Conservation (phyloP, 2,329 filamentous ascomycete genomes). For the Epichloe scottii region DNA sequence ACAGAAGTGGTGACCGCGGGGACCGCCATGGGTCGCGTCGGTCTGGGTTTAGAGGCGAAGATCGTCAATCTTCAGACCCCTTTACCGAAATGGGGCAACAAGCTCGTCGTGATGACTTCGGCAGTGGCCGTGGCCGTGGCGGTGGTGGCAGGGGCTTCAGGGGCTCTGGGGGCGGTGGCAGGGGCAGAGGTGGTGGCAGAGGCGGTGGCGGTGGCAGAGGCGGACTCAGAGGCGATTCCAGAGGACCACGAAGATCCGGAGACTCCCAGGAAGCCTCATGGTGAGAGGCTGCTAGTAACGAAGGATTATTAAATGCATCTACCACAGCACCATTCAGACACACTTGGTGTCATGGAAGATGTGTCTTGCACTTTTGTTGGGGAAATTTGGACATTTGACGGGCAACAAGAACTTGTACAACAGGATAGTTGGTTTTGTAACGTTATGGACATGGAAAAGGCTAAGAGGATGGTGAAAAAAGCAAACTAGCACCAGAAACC, state of each 20-base stretch:
- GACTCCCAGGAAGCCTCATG: neutral
- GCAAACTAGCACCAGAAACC: neutral
- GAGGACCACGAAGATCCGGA: neutral
- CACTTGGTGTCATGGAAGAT: neutral
- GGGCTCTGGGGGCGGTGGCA: neutral
- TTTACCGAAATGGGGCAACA: constrained; percentile 16
- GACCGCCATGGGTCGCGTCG: constrained; percentile 6
- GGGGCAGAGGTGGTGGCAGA: constrained; percentile 5
- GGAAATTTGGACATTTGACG: neutral
- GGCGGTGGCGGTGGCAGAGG: constrained; percentile 1
- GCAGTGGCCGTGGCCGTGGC: constrained; percentile 11
- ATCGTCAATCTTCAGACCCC: constrained; percentile 12
- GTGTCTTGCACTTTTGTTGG: constrained; percentile 1
- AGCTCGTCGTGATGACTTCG: constrained; percentile 15
- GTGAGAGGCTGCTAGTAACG: neutral
- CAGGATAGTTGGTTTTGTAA: constrained; percentile 2
- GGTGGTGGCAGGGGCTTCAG: constrained; percentile 9
- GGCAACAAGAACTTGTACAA: constrained; percentile 1
- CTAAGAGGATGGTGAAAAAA: neutral
- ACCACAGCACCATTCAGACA: neutral
- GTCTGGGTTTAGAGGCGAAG: constrained; percentile 6
- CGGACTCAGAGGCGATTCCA: neutral
- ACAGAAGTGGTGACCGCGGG: constrained; percentile 8
- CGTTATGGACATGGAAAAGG: neutral
- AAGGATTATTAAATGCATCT: neutral